Base-by-base conservation (phyloP, 495 filamentous ascomycete genomes). In the Penicillium coffeae region DNA sequence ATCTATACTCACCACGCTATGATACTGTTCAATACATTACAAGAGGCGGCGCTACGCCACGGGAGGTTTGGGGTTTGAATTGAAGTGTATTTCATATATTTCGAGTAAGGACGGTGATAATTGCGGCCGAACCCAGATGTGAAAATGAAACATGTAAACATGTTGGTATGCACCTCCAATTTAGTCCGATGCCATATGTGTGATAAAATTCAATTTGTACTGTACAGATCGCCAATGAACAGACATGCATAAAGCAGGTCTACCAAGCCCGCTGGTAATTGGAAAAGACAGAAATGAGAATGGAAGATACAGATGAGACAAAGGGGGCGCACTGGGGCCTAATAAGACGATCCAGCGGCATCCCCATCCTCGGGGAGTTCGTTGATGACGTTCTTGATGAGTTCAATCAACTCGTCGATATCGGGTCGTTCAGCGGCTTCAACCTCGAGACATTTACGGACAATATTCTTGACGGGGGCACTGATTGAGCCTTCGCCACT, bases 401-500 rank as follows among this genome's bases (percentile, higher is more conserved):
- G 78, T 46, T 74, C 70, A 59, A 95, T 95, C 70, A 98, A 62
- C 73, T 95, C 86, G 52, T 89, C 84, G 52, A 98, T 87, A 71
- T 94, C 88, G 9, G 93, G 93, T 50, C 93, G 75, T 60, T 98
- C 94, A 8, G 74, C 81, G 20, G 94, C 87, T 72, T 98, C 93
- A n/a, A 98, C 90, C 65, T 77, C 83, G 64, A 98, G 70, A 68
- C 93, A 98, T 61, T 78, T 84, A 70, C 90, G 73, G 35, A 97
- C 90, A 5, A 97, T 79, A 45, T 94, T 85, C 63, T 89, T 85
- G 32, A 95, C 86, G 1, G 76, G 71, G 36, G 89, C 86, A 52
- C 84, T 89, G 49, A 95, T 88, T 8, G 61, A 52, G 21, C 45
- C 48, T 10, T 52, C 62, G 19, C 52, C 60, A 21, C 63, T 63